Evolutionary conservation across 2,329 filamentous ascomycete species (phyloP), one percentile per base, ranked within the genome.

Genomic region (Coleophoma cylindrospora): DNA sequence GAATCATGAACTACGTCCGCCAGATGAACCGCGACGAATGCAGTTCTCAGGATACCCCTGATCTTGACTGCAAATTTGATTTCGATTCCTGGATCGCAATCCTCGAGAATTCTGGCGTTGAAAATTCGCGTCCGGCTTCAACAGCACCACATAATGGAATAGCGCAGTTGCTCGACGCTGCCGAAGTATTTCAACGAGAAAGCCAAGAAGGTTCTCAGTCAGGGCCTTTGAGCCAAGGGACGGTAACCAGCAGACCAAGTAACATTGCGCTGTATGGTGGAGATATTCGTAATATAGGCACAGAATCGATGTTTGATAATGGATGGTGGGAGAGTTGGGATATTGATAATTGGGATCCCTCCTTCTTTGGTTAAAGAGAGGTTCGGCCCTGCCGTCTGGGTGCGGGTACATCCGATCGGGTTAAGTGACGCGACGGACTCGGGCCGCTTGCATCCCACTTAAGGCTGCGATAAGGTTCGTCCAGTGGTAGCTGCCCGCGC

Each of bases 21-120:
- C 45, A 47, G 36, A 38, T 47, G 13, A 38, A 38, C 15, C 45
- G 36, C 12, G 34, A 47, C 15, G 45, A 47, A 2, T 14, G 11
- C 5, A 38, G 33, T 12, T 13, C 19, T 8, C 45, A 44, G 14
- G 41, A 38, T 6, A 15, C n/a, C 17, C 33, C 33, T 9, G 21
- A 47, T 38, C 8, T 47, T 12, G 36, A 37, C 8, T 32, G 14
- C n/a, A 38, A 47, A 13, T 47, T 47, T 27, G 45, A 47, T 38
- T 47, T 47, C 21, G 45, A 47, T 12, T 33, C 34, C 11, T 47
- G 45, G 45, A 13, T 47, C 14, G 19, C 34, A 14, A 37, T 47
- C 8, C 36, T 47, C 9, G 45, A 47, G 9, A 38, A 47, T 33
- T 41, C 46, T 13, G 62, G 41, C n/a, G 41, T 44, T 27, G 41